Evolutionary conservation across 2,329 filamentous ascomycete species (phyloP), one percentile per base, ranked within the genome.

Genomic region (Chaetomiaceae sp.): DNA sequence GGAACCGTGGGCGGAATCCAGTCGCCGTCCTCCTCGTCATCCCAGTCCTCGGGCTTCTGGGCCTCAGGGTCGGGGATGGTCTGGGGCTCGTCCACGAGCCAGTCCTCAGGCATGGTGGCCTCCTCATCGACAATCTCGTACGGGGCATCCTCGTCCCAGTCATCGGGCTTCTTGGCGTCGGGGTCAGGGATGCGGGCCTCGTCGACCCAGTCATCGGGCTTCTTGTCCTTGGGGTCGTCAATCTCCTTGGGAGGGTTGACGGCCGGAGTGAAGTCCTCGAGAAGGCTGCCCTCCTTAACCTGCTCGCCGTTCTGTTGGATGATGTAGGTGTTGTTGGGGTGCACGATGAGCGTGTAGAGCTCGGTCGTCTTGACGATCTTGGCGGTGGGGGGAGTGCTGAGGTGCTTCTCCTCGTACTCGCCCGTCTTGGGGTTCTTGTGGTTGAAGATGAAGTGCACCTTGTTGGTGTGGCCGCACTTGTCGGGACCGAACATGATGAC

Each of bases 401-500:
- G 82, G 77, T 99, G 94, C 87, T 99, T 99, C 88, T 99, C 94
- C 83, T 99, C 92, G 69, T 99, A 99, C 75, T 96, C 90, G 78
- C 92, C 92, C 43, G 91, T 96, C 88, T 96, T 96, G 71, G 94
- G 94, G 84, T 97, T 99, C 89, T 97, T 99, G 88, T 99, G 94
- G 77, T 95, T 94, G 85, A 99, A 95, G 74, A 99, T 99, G 79
- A 99, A 96, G 75, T 84, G 82, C 49, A 95, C 89, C 87, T 97
- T 97, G 87, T 99, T 99, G 74, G 90, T 97, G 71, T 90, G 83
- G 73, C 94, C 94, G 73, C 94, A 99, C 87, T 97, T 97, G 81
- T 99, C 94, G 66, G 94, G 94, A 64, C 94, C 94, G 71, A 99
- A 99, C 94, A 99, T 99, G 82, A 99, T 95, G 65, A 99, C 89